Conservation (phyloP, 1,139 yeast genomes). For the Suhomyces yuchorum region DNA sequence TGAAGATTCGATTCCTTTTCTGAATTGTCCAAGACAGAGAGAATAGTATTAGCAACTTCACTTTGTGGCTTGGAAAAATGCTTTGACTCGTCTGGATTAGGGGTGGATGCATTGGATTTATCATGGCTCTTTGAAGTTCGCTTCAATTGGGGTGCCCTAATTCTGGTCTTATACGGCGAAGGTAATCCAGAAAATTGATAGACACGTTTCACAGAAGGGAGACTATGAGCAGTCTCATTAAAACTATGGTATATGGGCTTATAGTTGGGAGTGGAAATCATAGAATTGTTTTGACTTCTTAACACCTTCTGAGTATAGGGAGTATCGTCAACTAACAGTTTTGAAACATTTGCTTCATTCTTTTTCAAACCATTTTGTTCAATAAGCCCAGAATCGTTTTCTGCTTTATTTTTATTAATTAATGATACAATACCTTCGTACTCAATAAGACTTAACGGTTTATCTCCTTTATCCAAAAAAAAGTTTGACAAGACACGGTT, state of each 20-base stretch:
- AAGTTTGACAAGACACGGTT: slow-evolving; percentile 71
- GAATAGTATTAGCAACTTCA: slow-evolving; percentile 64
- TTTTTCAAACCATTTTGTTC: not conserved
- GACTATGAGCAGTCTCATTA: slow-evolving; percentile 30
- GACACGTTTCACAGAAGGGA: slow-evolving; percentile 49
- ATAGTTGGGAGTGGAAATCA: slow-evolving; percentile 42
- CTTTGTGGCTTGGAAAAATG: slow-evolving; percentile 41
- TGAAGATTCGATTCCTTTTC: slow-evolving; percentile 4
- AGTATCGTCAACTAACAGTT: slow-evolving; percentile 17
- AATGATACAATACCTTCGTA: slow-evolving; percentile 80
- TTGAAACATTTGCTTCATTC: slow-evolving; percentile 3
- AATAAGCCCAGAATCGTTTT: slow-evolving; percentile 4
- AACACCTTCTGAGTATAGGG: slow-evolving; percentile 28
- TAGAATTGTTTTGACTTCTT: slow-evolving; percentile 16
- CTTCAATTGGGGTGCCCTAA: slow-evolving; percentile 32
- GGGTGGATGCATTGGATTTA: not conserved
- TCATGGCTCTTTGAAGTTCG: not conserved
- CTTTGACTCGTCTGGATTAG: too few species aligned
- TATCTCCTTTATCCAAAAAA: slow-evolving; percentile 73
- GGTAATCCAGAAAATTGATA: slow-evolving; percentile 67
- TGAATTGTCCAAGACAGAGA: slow-evolving; percentile 58
- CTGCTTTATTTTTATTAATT: slow-evolving; percentile 16
- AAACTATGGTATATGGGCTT: slow-evolving; percentile 41
- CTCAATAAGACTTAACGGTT: slow-evolving; percentile 74
- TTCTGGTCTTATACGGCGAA: slow-evolving; percentile 62